phyloP scores from a whole-genome alignment of 2,329 filamentous ascomycete genomes.

The Paramyrothecium sp. region DNA sequence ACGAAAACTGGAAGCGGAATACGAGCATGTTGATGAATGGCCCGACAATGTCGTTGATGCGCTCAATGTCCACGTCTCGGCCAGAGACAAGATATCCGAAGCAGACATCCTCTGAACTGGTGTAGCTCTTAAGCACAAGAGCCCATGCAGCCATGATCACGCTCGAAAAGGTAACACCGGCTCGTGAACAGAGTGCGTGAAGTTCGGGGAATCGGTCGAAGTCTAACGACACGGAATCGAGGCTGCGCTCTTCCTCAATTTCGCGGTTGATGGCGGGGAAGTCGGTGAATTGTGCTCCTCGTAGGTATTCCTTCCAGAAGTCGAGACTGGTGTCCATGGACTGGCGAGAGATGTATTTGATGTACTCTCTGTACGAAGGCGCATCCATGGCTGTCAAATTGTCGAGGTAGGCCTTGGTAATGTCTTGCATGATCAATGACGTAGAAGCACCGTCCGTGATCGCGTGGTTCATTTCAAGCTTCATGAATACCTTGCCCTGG shows the following conservation, averaged over 20 bases:
- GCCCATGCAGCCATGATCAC: slow-evolving; percentile 53
- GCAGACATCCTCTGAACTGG: slow-evolving; percentile 43
- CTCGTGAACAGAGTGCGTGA: slow-evolving; percentile 4
- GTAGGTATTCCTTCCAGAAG: slow-evolving; percentile 15
- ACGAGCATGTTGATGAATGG: slow-evolving; percentile 48
- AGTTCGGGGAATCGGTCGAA: slow-evolving; percentile 1
- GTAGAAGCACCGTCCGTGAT: slow-evolving; percentile 31
- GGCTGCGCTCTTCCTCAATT: background rate
- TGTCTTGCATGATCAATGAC: slow-evolving; percentile 24
- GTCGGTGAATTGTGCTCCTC: background rate
- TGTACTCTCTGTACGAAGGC: slow-evolving; percentile 15
- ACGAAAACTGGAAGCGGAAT: slow-evolving; percentile 39
- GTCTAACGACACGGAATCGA: background rate
- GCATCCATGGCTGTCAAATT: background rate
- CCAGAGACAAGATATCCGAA: slow-evolving; percentile 38
- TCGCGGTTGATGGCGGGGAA: background rate
- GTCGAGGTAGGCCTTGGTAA: slow-evolving; percentile 22
- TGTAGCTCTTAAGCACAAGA: slow-evolving; percentile 46
- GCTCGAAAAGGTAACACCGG: slow-evolving; percentile 45
- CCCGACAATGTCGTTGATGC: slow-evolving; percentile 13
- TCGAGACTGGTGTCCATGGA: slow-evolving; percentile 6
- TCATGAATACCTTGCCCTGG: slow-evolving; percentile 14
- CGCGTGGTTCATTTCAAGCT: slow-evolving; percentile 32
- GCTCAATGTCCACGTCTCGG: slow-evolving; percentile 14
- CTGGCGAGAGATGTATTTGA: slow-evolving; percentile 11